Evolutionary conservation across 2,329 filamentous ascomycete species (phyloP).

Genomic region (Fusarium caatingaense): DNA sequence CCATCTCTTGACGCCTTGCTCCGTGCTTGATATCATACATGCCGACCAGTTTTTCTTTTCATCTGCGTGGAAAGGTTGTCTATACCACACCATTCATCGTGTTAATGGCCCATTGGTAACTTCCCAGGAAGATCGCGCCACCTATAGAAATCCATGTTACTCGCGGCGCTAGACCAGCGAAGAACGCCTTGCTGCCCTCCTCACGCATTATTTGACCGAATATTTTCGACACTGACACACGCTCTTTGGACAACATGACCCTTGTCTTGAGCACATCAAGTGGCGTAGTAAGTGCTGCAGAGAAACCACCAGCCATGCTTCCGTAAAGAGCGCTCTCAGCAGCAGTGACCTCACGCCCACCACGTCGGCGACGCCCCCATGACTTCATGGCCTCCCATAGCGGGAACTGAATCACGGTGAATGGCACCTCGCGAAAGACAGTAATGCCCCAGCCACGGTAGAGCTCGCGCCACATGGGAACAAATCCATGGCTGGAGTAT

Average conservation of each 20-base stretch:
- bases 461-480: slow-evolving; percentile 80
- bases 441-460: slow-evolving; percentile 95
- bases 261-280: slow-evolving; percentile 97
- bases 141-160: slow-evolving; percentile 96
- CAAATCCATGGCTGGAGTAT: slow-evolving; percentile 56
- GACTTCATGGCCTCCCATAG: slow-evolving; percentile 94
- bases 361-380: slow-evolving; percentile 65
- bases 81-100: slow-evolving; percentile 58
- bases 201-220: slow-evolving; percentile 72
- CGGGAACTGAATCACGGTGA: slow-evolving; percentile 97
- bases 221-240: slow-evolving; percentile 68
- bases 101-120: slow-evolving; percentile 91
- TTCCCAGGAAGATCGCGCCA: slow-evolving; percentile 93
- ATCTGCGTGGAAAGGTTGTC: neutral
- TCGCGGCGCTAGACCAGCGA: slow-evolving; percentile 81
- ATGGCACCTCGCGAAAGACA: slow-evolving; percentile 94
- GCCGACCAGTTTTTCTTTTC: slow-evolving; percentile 3
- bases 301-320: slow-evolving; percentile 83
- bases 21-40: slow-evolving; percentile 37
- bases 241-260: slow-evolving; percentile 87
- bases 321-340: slow-evolving; percentile 87
- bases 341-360: slow-evolving; percentile 67
- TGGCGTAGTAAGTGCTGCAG: slow-evolving; percentile 90
- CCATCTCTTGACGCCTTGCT: slow-evolving; percentile 28
- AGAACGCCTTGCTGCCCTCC: slow-evolving; percentile 75